Evolutionary conservation across 225 moss, liverwort and hornwort species (phyloP), one percentile per base, ranked within the genome.

Genomic region (Pseudoscleropodium purum): DNA sequence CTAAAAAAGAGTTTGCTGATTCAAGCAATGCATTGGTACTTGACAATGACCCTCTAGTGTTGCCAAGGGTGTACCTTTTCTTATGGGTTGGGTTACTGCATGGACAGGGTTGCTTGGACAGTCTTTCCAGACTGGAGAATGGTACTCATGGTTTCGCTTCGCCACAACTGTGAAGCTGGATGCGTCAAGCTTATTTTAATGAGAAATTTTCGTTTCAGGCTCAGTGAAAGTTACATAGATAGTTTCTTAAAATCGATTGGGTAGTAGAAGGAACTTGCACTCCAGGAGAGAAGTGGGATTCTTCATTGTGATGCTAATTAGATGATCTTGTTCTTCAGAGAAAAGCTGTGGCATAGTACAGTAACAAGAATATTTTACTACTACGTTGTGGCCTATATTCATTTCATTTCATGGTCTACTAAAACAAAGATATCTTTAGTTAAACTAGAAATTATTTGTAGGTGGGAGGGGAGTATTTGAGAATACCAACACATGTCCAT

Each of bases 91-190:
- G 65, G 36, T 79, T 83, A 27, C 79, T 86, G 31, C 73, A 14
- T 88, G 83, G 80, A 56, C 93, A 95, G 95, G 93, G 95, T 88
- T 95, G 93, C 86, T 90, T 95, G 93, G 95, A 95, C 88, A 95
- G 95, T 82, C 93, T 95, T 86, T 90, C 89, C 64, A 93, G 95
- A 75, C 81, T 95, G 39, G 92, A 92, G 90, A 95, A 90, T 77
- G 91, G 92, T 80, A 92, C 92, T 68, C 93, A 92, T 78, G 91
- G 87, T 18, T 87, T 86, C 84, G 76, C 86, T 86, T 80, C 91
- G 49, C 91, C 90, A 69, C 80, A 80, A 84, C 11, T 52, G 86
- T 91, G 91, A 93, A 79, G 82, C 77, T 87, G 70, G 89, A 87
- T 84, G 80, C 70, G 45, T 27, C 47, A 64, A 74, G 41, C 24